A percentile compares a stretch with the other conserved stretches of the same genome.
Conservation (phyloP, 192 early-diverging fungal species). For the Globomyces pollinis-pini region DNA sequence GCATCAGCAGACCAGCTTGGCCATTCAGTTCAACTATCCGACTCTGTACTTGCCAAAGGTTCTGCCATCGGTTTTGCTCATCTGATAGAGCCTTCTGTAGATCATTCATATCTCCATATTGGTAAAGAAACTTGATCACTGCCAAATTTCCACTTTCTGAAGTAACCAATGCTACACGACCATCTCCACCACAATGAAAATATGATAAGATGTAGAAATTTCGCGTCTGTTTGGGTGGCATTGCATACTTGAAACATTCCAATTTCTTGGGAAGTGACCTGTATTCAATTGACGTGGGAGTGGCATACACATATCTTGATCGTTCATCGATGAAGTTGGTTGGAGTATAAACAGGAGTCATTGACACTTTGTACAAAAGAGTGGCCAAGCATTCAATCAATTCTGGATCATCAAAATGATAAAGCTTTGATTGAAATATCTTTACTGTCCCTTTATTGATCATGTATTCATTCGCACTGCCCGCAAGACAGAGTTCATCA, state of each 20-base stretch:
- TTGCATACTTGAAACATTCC: neutral
- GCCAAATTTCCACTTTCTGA: neutral
- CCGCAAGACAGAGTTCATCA: no score
- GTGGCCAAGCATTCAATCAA: neutral
- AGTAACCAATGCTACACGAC: neutral
- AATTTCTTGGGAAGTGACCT: no score
- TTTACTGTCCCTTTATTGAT: neutral
- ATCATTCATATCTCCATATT: no score
- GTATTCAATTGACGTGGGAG: no score
- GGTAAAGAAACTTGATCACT: neutral
- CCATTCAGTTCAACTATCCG: neutral
- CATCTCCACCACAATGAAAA: neutral
- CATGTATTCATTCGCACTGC: no score
- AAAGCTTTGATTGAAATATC: neutral
- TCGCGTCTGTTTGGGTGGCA: neutral
- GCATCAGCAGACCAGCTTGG: neutral
- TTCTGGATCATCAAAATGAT: neutral
- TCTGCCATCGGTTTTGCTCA: neutral
- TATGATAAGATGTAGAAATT: neutral
- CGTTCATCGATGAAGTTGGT: neutral
- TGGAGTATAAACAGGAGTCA: neutral
- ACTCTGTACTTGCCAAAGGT: neutral
- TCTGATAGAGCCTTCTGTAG: neutral
- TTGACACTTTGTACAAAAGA: neutral
- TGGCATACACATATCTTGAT: neutral